phyloP scores from a whole-genome alignment of 2,329 filamentous ascomycete genomes.

The Amauroascus verrucosus region DNA sequence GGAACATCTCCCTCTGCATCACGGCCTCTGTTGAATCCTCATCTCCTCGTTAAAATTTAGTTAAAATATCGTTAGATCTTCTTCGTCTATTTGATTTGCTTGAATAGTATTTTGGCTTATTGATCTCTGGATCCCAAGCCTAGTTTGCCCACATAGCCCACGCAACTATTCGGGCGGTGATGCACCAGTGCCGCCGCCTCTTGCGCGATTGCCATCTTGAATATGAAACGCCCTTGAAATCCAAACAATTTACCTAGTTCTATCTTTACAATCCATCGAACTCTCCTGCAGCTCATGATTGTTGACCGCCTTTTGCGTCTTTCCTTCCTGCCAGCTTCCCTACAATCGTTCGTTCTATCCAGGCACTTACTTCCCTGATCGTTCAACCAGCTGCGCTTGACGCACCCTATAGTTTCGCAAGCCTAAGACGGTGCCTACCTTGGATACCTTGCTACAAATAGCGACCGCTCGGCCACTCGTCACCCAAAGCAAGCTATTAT shows the following conservation, averaged over 20 bases:
- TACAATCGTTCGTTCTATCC: not conserved
- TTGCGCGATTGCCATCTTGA: not conserved
- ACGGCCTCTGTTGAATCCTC: too few species aligned
- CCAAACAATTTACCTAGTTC: not conserved
- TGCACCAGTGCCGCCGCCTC: not conserved
- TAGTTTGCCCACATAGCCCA: constrained; percentile 1
- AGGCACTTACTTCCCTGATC: not conserved
- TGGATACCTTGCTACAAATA: not conserved
- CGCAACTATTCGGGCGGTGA: not conserved
- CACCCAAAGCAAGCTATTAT: not conserved
- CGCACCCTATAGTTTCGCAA: not conserved
- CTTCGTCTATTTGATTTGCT: not conserved
- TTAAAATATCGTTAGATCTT: not conserved
- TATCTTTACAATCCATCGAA: not conserved
- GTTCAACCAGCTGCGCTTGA: constrained; percentile 10
- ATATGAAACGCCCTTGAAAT: constrained; percentile 5
- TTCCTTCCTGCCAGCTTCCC: constrained; percentile 4
- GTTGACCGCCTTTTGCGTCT: constrained; percentile 2
- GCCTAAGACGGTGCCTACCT: constrained; percentile 7
- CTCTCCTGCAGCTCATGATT: not conserved
- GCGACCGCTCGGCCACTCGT: not conserved
- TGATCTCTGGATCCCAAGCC: not conserved
- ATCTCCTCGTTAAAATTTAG: not conserved
- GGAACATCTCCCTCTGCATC: too few species aligned
- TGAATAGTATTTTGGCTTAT: not conserved